Percentiles rank a stretch among this genome's conserved stretches.
These are phyloP conservation scores for Salinomyces thailandicus DNA, from an alignment of 2,329 filamentous ascomycete genomes.

Conservation along the genomic window DNA sequence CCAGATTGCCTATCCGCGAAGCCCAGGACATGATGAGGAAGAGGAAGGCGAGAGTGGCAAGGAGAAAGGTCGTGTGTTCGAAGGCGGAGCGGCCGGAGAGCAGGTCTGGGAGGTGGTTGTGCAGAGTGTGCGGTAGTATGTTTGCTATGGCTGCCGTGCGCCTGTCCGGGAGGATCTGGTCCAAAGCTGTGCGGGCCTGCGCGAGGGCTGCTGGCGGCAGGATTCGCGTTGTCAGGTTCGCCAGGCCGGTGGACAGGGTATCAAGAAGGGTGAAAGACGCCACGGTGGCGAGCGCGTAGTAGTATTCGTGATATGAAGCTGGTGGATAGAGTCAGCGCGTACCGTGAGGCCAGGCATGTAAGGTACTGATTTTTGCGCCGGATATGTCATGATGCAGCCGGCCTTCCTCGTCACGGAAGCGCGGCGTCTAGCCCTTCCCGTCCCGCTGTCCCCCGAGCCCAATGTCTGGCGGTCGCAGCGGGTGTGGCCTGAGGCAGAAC, in stretches of 20 bases:
- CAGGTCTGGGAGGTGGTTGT: constrained; percentile 12
- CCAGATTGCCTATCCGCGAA: constrained; percentile 35
- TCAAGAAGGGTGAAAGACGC: background rate
- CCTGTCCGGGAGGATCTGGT: constrained; percentile 3
- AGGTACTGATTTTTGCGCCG: too few species aligned
- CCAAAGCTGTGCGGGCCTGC: constrained; percentile 1
- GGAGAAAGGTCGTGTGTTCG: constrained; percentile 24
- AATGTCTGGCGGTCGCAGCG: background rate
- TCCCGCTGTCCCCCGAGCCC: too few species aligned
- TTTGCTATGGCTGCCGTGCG: constrained; percentile 5
- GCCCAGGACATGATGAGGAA: constrained; percentile 38
- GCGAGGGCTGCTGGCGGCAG: constrained; percentile 2
- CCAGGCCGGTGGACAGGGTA: background rate
- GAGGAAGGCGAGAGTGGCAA: constrained; percentile 27
- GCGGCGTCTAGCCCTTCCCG: too few species aligned
- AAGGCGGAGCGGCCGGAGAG: constrained; percentile 17
- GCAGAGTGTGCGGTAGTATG: constrained; percentile 3
- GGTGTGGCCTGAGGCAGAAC: background rate
- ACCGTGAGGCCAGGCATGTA: too few species aligned
- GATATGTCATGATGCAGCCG: background rate
- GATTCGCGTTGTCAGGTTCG: constrained; percentile 7
- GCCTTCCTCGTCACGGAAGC: too few species aligned
- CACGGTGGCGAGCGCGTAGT: constrained; percentile 1
- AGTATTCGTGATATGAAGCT: too few species aligned
- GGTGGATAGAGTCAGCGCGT: too few species aligned